phyloP scores from a whole-genome alignment of 2,329 filamentous ascomycete species.

The Talaromyces sp. region DNA sequence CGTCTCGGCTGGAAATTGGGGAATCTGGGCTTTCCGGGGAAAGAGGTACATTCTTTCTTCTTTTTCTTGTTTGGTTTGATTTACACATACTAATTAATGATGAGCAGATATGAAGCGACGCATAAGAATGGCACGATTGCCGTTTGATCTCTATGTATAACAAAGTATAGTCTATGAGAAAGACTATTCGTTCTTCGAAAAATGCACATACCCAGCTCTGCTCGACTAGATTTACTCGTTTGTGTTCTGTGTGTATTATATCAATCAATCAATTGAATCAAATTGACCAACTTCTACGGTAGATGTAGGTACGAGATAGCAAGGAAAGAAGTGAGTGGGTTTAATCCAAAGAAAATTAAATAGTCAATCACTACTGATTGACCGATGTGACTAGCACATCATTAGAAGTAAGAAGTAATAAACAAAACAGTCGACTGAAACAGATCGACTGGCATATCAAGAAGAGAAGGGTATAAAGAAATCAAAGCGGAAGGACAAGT shows the following conservation, averaged over 20 bases:
- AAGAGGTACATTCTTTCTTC: constrained; percentile 69
- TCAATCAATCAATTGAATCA: background rate
- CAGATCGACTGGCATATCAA: background rate
- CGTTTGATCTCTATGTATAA: constrained; percentile 5
- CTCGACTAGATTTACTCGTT: background rate
- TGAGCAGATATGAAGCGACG: constrained; percentile 38
- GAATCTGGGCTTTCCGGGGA: constrained; percentile 92
- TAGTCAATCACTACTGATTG: background rate
- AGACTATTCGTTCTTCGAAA: background rate
- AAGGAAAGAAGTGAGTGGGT: background rate
- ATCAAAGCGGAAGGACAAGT: background rate
- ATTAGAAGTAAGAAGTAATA: background rate
- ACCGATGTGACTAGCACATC: background rate
- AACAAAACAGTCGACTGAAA: background rate
- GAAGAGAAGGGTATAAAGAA: constrained; percentile 1
- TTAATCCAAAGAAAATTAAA: background rate
- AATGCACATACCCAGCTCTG: constrained; percentile 5
- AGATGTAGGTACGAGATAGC: too few relatives aligned
- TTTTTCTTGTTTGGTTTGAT: background rate
- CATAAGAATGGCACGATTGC: constrained; percentile 26
- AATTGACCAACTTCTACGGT: too few relatives aligned
- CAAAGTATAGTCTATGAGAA: background rate
- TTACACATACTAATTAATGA: background rate
- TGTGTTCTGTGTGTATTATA: constrained; percentile 6
- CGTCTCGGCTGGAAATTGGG: constrained; percentile 94